A percentile compares a stretch with the other conserved stretches of the same genome.
Conservation (phyloP, 306 rosid genomes). For the Heteromeles arbutifolia region DNA sequence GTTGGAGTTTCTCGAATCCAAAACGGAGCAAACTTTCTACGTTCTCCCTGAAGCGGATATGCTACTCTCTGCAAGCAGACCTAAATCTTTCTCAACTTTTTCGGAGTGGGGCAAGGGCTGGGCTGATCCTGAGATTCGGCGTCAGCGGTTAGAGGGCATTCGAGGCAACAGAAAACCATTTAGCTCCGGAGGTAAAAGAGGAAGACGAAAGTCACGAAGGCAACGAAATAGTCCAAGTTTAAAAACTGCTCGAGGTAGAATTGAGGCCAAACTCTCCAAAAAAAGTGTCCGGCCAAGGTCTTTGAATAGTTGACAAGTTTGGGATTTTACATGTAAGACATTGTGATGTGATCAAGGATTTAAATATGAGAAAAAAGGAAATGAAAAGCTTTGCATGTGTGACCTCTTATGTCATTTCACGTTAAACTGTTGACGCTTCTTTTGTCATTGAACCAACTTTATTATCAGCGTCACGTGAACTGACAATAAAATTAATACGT, state of each 20-base stretch:
- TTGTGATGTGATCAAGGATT: background rate
- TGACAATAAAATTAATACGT: no score
- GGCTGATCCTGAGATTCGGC: conserved; percentile 96
- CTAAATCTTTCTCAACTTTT: conserved; percentile 59
- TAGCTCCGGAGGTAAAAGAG: background rate
- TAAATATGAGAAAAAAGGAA: no score
- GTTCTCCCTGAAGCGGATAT: conserved; percentile 88
- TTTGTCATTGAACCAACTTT: no score
- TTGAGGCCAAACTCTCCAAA: conserved; percentile 49
- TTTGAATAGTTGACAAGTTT: background rate
- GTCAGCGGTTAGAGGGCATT: conserved; percentile 55
- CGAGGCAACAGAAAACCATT: conserved; percentile 21
- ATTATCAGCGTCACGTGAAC: no score
- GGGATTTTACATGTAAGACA: background rate
- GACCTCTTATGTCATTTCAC: no score
- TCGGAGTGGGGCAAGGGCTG: conserved; percentile 87
- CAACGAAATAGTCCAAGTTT: conserved; percentile 16
- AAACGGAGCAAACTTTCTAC: conserved; percentile 37
- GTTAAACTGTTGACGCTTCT: accelerated
- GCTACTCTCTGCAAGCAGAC: conserved; percentile 46
- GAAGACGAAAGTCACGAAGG: conserved; percentile 26
- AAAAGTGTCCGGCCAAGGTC: conserved; percentile 16
- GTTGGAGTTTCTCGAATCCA: conserved; percentile 39
- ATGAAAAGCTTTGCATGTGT: no score
- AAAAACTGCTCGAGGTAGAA: conserved; percentile 60